Evolutionary conservation across 2,329 filamentous ascomycete genomes (phyloP).

Genomic region (Thelonectria blattea): DNA sequence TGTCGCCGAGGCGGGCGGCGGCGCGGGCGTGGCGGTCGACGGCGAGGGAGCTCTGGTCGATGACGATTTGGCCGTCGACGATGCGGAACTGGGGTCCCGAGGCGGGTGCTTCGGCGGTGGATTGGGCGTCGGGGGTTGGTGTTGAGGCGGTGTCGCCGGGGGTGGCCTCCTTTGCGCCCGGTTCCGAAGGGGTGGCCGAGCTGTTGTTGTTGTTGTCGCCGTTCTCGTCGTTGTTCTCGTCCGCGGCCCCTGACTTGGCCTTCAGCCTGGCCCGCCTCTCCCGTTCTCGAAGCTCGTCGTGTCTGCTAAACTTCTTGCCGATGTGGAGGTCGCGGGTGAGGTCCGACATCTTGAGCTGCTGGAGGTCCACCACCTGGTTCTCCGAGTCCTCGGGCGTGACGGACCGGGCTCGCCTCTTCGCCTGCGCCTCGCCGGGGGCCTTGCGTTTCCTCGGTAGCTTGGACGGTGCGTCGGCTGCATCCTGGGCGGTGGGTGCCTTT

Average conservation of each 20-base stretch:
- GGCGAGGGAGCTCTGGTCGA: constrained; percentile 70
- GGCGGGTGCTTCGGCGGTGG: constrained; percentile 25
- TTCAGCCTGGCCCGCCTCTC: constrained; percentile 55
- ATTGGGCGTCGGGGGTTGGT: constrained; percentile 19
- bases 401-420: constrained; percentile 50
- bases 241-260: constrained; percentile 38
- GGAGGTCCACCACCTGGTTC: constrained; percentile 66
- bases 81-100: constrained; percentile 64
- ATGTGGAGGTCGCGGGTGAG: constrained; percentile 72
- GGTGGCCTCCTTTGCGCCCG: constrained; percentile 30
- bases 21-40: constrained; percentile 73
- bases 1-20: constrained; percentile 54
- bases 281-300: constrained; percentile 73
- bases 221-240: background rate
- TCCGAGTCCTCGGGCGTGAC: constrained; percentile 70
- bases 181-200: constrained; percentile 29
- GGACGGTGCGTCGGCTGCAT: constrained; percentile 26
- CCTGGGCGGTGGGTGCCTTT: constrained; percentile 36
- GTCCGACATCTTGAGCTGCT: constrained; percentile 73
- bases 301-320: constrained; percentile 77
- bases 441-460: constrained; percentile 39
- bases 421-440: constrained; percentile 34
- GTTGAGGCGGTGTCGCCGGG: constrained; percentile 24
- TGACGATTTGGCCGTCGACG: constrained; percentile 74
- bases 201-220: constrained; percentile 16